These are phyloP conservation scores for Aspergillus wentii DNA, from an alignment of 495 filamentous ascomycete genomes.

Conservation along the genomic window DNA sequence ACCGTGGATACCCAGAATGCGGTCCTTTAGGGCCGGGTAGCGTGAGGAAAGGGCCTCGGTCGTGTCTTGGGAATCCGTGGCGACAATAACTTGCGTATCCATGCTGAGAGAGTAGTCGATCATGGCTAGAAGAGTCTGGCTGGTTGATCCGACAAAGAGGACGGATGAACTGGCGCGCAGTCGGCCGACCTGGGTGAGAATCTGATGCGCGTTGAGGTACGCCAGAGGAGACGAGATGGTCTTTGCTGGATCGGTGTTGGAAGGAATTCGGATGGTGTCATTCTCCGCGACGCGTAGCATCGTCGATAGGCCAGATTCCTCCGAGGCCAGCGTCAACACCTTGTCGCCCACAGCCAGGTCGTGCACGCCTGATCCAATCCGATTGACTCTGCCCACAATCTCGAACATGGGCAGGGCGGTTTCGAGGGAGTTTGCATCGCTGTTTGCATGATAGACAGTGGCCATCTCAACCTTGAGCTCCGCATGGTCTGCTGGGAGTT, in stretches of 20 bases:
- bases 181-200: slow-evolving; percentile 10
- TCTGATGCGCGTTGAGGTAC: slow-evolving; percentile 13
- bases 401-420: slow-evolving; percentile 13
- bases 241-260: slow-evolving; percentile 5
- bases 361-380: too few species aligned
- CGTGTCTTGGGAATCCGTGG: too few species aligned
- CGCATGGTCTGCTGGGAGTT: slow-evolving; percentile 8
- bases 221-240: slow-evolving; percentile 14
- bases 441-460: slow-evolving; percentile 10
- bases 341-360: slow-evolving; percentile 14
- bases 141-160: slow-evolving; percentile 12
- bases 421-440: slow-evolving; percentile 8
- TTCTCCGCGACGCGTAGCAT: too few species aligned
- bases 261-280: too few species aligned
- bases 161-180: slow-evolving; percentile 9
- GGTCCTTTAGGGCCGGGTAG: slow-evolving; percentile 9
- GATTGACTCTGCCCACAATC: slow-evolving; percentile 10
- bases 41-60: slow-evolving; percentile 5
- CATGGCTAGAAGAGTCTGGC: slow-evolving; percentile 14
- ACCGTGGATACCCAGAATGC: slow-evolving; percentile 6
- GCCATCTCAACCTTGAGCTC: slow-evolving; percentile 16
- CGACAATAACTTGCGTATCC: slow-evolving; percentile 13
- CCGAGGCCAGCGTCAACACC: too few species aligned
- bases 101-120: slow-evolving; percentile 13
- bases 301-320: too few species aligned